These are phyloP conservation scores for Rusavskia elegans DNA, from an alignment of 495 filamentous ascomycete species.

Conservation along the genomic window DNA sequence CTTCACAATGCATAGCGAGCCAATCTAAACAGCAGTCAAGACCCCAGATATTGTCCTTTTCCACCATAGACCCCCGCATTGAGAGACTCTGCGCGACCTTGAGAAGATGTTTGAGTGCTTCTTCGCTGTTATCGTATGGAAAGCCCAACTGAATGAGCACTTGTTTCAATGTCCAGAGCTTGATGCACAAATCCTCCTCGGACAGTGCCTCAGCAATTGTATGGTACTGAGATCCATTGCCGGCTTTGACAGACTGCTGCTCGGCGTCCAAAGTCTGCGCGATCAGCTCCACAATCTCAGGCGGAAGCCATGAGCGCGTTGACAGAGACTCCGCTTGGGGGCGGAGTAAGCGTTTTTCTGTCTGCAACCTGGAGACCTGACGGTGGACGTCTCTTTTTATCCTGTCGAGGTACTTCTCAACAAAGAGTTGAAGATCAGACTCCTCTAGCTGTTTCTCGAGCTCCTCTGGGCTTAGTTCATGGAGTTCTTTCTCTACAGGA, in stretches of 20 bases:
- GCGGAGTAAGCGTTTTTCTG: slow-evolving; percentile 61
- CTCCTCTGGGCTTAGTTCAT: slow-evolving; percentile 60
- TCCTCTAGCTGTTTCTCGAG: slow-evolving; percentile 70
- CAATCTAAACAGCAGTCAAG: slow-evolving; percentile 77
- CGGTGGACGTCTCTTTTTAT: slow-evolving; percentile 49
- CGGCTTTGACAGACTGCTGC: slow-evolving; percentile 18
- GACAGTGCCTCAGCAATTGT: slow-evolving; percentile 5
- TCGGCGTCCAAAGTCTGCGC: slow-evolving; percentile 18
- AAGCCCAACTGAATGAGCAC: slow-evolving; percentile 54
- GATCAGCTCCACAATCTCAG: slow-evolving; percentile 61
- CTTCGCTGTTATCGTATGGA: slow-evolving; percentile 40
- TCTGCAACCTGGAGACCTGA: slow-evolving; percentile 56
- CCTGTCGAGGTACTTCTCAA: slow-evolving; percentile 66
- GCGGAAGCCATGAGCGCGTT: slow-evolving; percentile 61
- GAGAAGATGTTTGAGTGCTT: slow-evolving; percentile 49
- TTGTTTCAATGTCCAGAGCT: slow-evolving; percentile 66
- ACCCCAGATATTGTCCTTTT: slow-evolving; percentile 62
- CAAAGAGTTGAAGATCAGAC: slow-evolving; percentile 62
- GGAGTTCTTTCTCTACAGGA: slow-evolving; percentile 13
- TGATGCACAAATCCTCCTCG: slow-evolving; percentile 59
- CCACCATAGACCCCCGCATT: slow-evolving; percentile 26
- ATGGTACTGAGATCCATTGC: background rate
- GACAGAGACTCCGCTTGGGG: slow-evolving; percentile 53
- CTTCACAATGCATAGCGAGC: slow-evolving; percentile 55
- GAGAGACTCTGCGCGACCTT: slow-evolving; percentile 29